These are phyloP conservation scores for Aspergillus arachidicola DNA, from an alignment of 2,329 filamentous ascomycete genomes.

Conservation along the genomic window DNA sequence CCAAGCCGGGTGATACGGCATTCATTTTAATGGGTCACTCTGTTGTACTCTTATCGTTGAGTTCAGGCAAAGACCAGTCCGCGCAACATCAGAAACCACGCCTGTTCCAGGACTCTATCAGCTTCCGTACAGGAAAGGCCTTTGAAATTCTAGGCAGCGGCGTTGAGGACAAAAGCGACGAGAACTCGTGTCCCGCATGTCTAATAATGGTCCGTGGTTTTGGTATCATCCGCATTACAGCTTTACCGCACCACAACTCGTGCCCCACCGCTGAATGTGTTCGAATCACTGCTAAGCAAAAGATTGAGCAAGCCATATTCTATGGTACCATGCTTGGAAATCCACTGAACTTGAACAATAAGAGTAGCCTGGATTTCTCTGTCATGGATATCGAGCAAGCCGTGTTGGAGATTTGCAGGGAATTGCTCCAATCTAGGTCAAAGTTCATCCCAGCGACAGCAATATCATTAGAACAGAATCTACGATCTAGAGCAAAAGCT, in stretches of 20 bases:
- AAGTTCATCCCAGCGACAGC: conserved; percentile 72
- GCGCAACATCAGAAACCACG: conserved; percentile 68
- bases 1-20: conserved; percentile 75
- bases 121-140: conserved; percentile 63
- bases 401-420: conserved; percentile 74
- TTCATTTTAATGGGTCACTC: conserved; percentile 80
- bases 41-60: conserved; percentile 75
- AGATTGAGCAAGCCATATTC: conserved; percentile 92
- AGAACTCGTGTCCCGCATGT: conserved; percentile 45
- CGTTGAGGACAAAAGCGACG: conserved; percentile 47
- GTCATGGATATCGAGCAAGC: conserved; percentile 73
- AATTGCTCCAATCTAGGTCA: conserved; percentile 78
- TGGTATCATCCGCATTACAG: conserved; percentile 59
- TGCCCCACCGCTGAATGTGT: conserved; percentile 53
- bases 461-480: conserved; percentile 78
- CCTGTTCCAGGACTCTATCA: conserved; percentile 83
- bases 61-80: conserved; percentile 67
- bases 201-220: conserved; percentile 60
- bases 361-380: conserved; percentile 67
- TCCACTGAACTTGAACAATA: conserved; percentile 79
- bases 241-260: conserved; percentile 34
- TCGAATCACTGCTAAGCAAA: conserved; percentile 77
- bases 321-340: conserved; percentile 81
- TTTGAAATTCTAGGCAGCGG: conserved; percentile 55
- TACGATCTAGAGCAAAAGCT: conserved; percentile 71